Base-by-base conservation (phyloP, 805 yeast species). In the Candida berthetii region DNA sequence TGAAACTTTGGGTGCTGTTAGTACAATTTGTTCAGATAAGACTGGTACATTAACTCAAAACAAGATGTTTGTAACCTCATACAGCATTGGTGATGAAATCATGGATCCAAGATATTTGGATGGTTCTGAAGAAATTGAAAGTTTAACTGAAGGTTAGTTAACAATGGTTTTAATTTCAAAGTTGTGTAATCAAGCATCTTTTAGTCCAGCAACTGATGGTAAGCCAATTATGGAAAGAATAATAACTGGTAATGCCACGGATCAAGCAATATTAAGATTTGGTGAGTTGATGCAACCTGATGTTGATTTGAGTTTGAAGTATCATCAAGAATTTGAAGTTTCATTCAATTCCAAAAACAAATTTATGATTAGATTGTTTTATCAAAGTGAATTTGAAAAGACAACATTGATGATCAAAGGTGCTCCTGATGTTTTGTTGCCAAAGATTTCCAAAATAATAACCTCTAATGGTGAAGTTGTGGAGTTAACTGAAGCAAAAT, bases 1-100 rank as follows among this genome's bases (percentile, higher is more conserved):
- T 24, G 83, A 78, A 53, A 77, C 82, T 16, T 61, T 78, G 47
- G 84, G 82, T 14, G 67, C 76, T 13, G 74, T 76, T 19, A 72
- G 73, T 51, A 77, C 55, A 39, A 48, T 67, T 29, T 68, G 71
- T 46, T 61, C 65, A 24, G 73, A 67, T 44, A 68, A 68, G 43
- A 68, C 73, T 5, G 73, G 73, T 14, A 68, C 73, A 4, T 57
- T 76, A 37, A 76, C 82, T 24, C 64, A 72, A 48, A 75, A 75
- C 52, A 64, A 65, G 42, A 73, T 75, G 75, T 44, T 57, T 22
- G 73, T 68, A 1, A 65, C 68, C 1, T 49, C 57, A 36, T 38
- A 45, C 28, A n/a, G 37, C 3, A 16, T 39, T 34, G 41, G 46
- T 45, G 14, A 49, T n/a, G 43, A 47, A 19, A 27, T 10, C n/a